Conservation (phyloP, 371 early-diverging fungal genomes). For the Lichtheimia ramosa region DNA sequence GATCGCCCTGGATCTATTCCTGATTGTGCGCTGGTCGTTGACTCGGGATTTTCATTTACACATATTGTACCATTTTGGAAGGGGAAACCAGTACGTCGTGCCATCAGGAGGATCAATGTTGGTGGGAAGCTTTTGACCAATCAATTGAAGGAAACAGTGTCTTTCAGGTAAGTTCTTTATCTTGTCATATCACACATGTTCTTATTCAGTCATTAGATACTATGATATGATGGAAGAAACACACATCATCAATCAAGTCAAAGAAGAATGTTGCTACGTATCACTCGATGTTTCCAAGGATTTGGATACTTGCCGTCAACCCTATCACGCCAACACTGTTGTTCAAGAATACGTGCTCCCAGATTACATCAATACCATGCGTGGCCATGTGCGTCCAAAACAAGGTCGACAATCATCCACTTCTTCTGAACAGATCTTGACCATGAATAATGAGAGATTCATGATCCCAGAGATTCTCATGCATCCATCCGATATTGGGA, state of each 20-base stretch:
- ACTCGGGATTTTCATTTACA: slow-evolving; percentile 83
- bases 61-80: slow-evolving; percentile 74
- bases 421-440: slow-evolving; percentile 61
- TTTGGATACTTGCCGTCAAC: slow-evolving; percentile 61
- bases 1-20: slow-evolving; percentile 44
- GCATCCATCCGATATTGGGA: slow-evolving; percentile 81
- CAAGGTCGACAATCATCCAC: slow-evolving; percentile 18
- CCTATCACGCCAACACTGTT: slow-evolving; percentile 45
- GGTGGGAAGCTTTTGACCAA: slow-evolving; percentile 87
- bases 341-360: slow-evolving; percentile 81
- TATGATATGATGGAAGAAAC: slow-evolving; percentile 96
- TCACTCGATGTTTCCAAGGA: slow-evolving; percentile 69
- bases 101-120: slow-evolving; percentile 68
- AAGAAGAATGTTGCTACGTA: slow-evolving; percentile 82
- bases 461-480: slow-evolving; percentile 85
- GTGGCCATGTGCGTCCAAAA: slow-evolving; percentile 57
- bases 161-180: slow-evolving; percentile 60
- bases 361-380: slow-evolving; percentile 62
- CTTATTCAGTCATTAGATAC: slow-evolving; percentile 33
- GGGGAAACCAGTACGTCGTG: slow-evolving; percentile 56
- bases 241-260: slow-evolving; percentile 77
- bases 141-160: slow-evolving; percentile 85
- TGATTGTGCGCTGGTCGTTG: slow-evolving; percentile 75
- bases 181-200: neutral
- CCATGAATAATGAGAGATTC: slow-evolving; percentile 84